Percentiles rank a stretch among this genome's conserved stretches.
phyloP scores from a whole-genome alignment of 805 yeast species.

The Lipomyces kockii region DNA sequence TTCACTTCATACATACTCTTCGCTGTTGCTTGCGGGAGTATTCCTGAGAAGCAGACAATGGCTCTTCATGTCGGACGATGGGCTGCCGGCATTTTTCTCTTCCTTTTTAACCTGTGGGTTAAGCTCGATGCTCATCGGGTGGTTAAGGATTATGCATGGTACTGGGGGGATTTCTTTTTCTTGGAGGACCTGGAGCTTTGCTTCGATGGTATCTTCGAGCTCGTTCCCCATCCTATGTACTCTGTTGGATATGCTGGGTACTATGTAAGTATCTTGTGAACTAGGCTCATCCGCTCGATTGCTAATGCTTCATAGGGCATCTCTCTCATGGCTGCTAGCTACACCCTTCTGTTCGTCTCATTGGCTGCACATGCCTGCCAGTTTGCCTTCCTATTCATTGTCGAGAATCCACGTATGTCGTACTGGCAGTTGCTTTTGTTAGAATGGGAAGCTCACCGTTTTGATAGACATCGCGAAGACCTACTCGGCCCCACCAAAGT shows the following conservation, averaged over 20 bases:
- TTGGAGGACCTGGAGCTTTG: conserved; percentile 70
- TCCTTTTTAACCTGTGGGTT: conserved; percentile 80
- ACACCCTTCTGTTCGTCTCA: conserved; percentile 69
- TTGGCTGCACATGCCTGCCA: conserved; percentile 76
- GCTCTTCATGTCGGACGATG: conserved; percentile 58
- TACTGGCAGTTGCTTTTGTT: background rate
- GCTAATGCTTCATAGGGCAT: conserved; percentile 52
- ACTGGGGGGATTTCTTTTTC: conserved; percentile 93
- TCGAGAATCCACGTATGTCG: conserved; percentile 80
- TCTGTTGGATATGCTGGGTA: conserved; percentile 87
- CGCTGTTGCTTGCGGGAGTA: conserved; percentile 51
- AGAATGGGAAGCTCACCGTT: background rate
- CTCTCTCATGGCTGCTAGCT: conserved; percentile 75
- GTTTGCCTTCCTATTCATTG: conserved; percentile 71
- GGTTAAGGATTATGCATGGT: conserved; percentile 90
- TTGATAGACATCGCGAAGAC: conserved; percentile 57
- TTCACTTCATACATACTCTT: conserved; percentile 73
- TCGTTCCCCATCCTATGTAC: conserved; percentile 93
- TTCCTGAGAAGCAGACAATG: conserved; percentile 51
- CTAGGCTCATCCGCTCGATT: background rate
- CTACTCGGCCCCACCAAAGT: conserved; percentile 46
- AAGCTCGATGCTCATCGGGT: conserved; percentile 86
- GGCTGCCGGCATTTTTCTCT: conserved; percentile 61
- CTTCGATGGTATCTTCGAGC: conserved; percentile 86
- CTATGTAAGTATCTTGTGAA: conserved; percentile 46